Evolutionary conservation across 2,329 filamentous ascomycete genomes (phyloP), one percentile per base, ranked within the genome.

Genomic region (Zymoseptoria brevis): DNA sequence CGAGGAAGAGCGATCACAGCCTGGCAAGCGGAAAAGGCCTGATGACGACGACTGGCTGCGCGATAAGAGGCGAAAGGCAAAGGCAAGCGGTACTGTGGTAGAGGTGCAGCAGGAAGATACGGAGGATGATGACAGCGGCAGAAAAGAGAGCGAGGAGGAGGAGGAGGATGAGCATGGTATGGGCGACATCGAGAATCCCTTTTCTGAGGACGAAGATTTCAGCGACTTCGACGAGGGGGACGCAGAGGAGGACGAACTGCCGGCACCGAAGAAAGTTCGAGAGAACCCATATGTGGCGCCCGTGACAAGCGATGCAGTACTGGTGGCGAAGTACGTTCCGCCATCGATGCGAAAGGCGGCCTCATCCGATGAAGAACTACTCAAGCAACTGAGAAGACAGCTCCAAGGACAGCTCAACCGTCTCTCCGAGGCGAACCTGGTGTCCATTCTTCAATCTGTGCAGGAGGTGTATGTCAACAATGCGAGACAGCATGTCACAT

Each of bases 221-320:
- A 69, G 75, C 53, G 71, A 69, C 35, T 70, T 72, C 30, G 70
- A 75, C 55, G 71, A 73, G 29, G 64, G 66, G 29, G 68, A 75
- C 53, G 70, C 68, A 29, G 69, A 71, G 35, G 68, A 75, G 55
- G 69, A 71, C 35, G 59, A 65, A 13, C 64, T 67, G 13, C 56
- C 62, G 16, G 59, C 64, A 24, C 54, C 72, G 50, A 79, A 77
- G 62, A 80, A 78, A 61, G 74, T 80, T 59, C 82, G 85, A 61
- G 93, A 97, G 73, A 96, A 97, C 66, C 93, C 93, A 4, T 97
- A 96, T 66, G 79, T 93, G 55, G 88, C 93, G 2, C 93, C 93
- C 8, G 75, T 80, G 8, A 55, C 70, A 3, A 64, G 75, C 24
- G 76, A 76, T 19, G 54, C 55, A 11, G 53, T 62, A 26, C 72